Base-by-base conservation (phyloP, 306 rosid genomes). In the Aeschynomene evenia region DNA sequence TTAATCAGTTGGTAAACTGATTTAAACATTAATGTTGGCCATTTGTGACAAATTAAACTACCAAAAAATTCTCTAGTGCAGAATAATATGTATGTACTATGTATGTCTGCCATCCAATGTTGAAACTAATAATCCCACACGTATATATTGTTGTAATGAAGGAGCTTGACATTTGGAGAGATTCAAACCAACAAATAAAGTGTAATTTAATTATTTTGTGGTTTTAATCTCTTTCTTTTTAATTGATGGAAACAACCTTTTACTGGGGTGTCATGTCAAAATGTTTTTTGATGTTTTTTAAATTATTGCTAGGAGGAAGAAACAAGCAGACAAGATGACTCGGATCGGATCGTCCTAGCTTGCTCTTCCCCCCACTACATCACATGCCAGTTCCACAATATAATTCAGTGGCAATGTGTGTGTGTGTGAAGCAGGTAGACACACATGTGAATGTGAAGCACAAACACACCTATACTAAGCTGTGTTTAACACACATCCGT, bases 201-300 rank as follows among this genome's bases (percentile, higher is more conserved):
- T n/a, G n/a, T n/a, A n/a, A n/a, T n/a, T n/a, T n/a, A n/a, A n/a
- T 57, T 57, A 15, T 15, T 57, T 15, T 18, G 0, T 28, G 5
- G 29, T 9, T 52, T n/a, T n/a, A n/a, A n/a, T n/a, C n/a, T n/a
- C n/a, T n/a, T n/a, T 3, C 14, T 11, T 29, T 31, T 31, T n/a
- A n/a, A 16, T 55, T 40, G 66, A 31, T 42, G 16, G 29, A 71
- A 59, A 54, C 67, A 74, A 56, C 68, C 73, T 49, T 68, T 63
- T 67, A 42, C 66, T 50, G 66, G 56, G 3, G 1, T 73, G 79
- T 79, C 71, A 60, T 52, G 52, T 79, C 79, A 69, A 46, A 51
- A 33, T 39, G 42, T 54, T 33, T 45, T 54, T 58, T 56, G 52
- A 51, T 64, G 74, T 61, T 39, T n/a, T n/a, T n/a, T n/a, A 63